phyloP scores from a whole-genome alignment of 129 eudicot genomes.

The Silybum marianum region DNA sequence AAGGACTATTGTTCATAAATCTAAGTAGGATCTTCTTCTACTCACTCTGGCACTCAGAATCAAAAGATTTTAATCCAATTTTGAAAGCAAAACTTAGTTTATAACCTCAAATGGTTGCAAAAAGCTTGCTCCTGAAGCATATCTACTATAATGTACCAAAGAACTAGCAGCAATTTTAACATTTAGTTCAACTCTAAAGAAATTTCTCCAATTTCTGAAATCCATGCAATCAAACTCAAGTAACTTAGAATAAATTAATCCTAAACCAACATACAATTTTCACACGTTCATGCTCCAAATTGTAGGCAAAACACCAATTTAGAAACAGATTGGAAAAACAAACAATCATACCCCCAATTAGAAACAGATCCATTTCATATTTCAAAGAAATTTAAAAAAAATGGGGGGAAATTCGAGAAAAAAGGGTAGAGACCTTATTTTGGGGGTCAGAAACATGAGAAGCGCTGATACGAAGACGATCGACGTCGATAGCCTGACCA shows the following conservation, averaged over 20 bases:
- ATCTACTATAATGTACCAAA: not conserved
- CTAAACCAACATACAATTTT: conserved; percentile 15
- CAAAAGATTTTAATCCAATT: not conserved
- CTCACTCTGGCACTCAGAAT: not conserved
- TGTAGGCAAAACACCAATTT: not conserved
- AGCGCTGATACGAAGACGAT: conserved; percentile 62
- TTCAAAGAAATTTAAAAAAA: not conserved
- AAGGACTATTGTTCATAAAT: not conserved
- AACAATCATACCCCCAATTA: no score
- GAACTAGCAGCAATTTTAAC: not conserved
- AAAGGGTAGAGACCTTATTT: conserved; percentile 47
- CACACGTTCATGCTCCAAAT: conserved; percentile 17
- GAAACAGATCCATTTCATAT: not conserved
- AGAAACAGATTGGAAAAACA: no score
- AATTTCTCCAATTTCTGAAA: not conserved
- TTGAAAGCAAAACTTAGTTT: not conserved
- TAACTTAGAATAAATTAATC: conserved; percentile 1
- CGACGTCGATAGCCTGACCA: conserved; percentile 63
- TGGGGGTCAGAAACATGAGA: conserved; percentile 55
- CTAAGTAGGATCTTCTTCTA: not conserved
- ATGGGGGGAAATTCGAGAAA: not conserved
- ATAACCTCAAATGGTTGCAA: not conserved
- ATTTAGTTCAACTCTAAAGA: not conserved
- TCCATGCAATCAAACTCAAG: conserved; percentile 20
- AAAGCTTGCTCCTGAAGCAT: not conserved